These are phyloP conservation scores for Lumnitzera racemosa DNA, from an alignment of 345 rosid genomes.

Conservation along the genomic window DNA sequence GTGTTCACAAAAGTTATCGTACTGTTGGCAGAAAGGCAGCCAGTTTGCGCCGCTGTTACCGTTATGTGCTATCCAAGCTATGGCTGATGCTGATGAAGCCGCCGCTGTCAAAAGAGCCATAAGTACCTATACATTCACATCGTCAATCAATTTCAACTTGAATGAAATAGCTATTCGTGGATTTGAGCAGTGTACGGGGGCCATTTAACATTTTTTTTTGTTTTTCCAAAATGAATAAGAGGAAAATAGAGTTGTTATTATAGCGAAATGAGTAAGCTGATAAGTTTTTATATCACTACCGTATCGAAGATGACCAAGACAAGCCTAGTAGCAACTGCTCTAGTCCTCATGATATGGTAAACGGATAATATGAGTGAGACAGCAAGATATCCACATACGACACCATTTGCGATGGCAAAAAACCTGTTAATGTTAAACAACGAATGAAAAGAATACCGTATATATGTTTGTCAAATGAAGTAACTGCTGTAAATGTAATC, in stretches of 20 bases:
- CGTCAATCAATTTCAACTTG: too few species aligned
- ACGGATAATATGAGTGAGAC: not conserved
- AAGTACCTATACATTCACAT: too few species aligned
- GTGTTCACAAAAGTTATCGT: not conserved
- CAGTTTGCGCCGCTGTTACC: constrained; percentile 2
- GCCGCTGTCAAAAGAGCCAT: not conserved
- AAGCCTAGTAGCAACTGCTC: not conserved
- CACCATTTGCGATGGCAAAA: constrained; percentile 1
- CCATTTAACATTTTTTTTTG: too few species aligned
- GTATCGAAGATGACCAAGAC: constrained; percentile 2
- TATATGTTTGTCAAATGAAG: too few species aligned
- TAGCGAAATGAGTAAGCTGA: too few species aligned
- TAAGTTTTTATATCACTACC: not conserved
- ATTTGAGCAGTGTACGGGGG: too few species aligned
- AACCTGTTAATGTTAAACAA: not conserved
- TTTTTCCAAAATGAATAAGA: too few species aligned
- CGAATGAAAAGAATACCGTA: too few species aligned
- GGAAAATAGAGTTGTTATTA: too few species aligned
- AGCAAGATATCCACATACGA: not conserved
- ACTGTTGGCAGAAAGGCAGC: constrained; percentile 1
- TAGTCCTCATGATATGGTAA: not conserved
- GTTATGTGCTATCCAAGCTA: not conserved
- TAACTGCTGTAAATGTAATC: too few species aligned
- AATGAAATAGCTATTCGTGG: too few species aligned
- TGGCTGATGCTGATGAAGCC: constrained; percentile 1